phyloP scores from a whole-genome alignment of 495 filamentous ascomycete species.

The Cercophora scortea region DNA sequence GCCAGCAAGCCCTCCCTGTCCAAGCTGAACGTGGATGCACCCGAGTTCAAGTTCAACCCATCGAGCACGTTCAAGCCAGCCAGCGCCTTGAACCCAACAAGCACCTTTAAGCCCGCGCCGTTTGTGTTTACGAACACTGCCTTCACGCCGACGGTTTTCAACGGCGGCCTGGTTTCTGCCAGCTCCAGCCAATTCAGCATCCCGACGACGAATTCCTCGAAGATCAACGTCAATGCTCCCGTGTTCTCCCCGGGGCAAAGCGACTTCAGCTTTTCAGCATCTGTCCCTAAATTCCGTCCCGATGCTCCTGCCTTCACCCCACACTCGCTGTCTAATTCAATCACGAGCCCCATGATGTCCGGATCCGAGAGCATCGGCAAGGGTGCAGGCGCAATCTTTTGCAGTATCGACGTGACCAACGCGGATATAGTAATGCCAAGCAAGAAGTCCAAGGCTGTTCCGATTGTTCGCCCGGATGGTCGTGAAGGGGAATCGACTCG shows the following conservation, averaged over 20 bases:
- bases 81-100: slow-evolving; percentile 7
- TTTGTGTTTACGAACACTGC: slow-evolving; percentile 46
- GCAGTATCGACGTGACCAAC: slow-evolving; percentile 56
- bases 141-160: slow-evolving; percentile 43
- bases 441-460: slow-evolving; percentile 73
- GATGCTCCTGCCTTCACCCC: slow-evolving; percentile 78
- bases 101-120: slow-evolving; percentile 50
- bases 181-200: slow-evolving; percentile 32
- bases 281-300: slow-evolving; percentile 65
- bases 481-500: slow-evolving; percentile 19
- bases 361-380: slow-evolving; percentile 27
- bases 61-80: slow-evolving; percentile 51
- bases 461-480: slow-evolving; percentile 64
- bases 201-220: slow-evolving; percentile 27
- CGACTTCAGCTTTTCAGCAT: slow-evolving; percentile 68
- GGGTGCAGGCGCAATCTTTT: slow-evolving; percentile 56
- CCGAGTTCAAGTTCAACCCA: slow-evolving; percentile 80
- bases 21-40: slow-evolving; percentile 77
- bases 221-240: slow-evolving; percentile 63
- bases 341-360: slow-evolving; percentile 27
- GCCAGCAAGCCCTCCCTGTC: slow-evolving; percentile 61
- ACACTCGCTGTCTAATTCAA: slow-evolving; percentile 30
- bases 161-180: slow-evolving; percentile 24
- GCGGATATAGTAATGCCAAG: slow-evolving; percentile 50
- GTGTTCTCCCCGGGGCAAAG: slow-evolving; percentile 61